A percentile compares a stretch with the other conserved stretches of the same genome.
Evolutionary conservation across 345 rosid genomes (phyloP).

Genomic region (Fremontodendron californicum): DNA sequence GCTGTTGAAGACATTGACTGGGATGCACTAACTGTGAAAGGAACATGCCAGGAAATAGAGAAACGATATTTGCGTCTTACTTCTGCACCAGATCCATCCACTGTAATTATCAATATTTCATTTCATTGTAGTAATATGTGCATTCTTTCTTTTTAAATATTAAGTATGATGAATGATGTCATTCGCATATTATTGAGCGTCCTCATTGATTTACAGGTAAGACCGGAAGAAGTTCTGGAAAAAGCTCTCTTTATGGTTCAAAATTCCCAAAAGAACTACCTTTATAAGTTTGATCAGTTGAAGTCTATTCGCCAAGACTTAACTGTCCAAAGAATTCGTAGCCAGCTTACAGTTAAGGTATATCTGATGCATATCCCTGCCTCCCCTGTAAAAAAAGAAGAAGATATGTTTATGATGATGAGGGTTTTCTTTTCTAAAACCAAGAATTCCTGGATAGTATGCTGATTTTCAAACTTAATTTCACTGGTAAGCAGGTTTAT

Average conservation of each 20-base stretch:
- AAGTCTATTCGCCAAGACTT: constrained; percentile 99
- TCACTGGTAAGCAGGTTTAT: constrained; percentile 61
- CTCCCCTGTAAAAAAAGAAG: background rate
- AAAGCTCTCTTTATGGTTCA: constrained; percentile 83
- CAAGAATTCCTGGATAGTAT: background rate
- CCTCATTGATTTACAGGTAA: constrained; percentile 52
- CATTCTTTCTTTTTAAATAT: constrained; percentile 8
- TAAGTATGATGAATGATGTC: background rate
- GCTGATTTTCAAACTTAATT: constrained; percentile 8
- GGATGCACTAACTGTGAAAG: constrained; percentile 94
- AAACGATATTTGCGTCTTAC: constrained; percentile 98
- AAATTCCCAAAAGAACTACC: constrained; percentile 85
- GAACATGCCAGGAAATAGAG: constrained; percentile 94
- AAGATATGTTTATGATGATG: constrained; percentile 10
- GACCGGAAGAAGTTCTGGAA: constrained; percentile 96
- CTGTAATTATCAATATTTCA: constrained; percentile 49
- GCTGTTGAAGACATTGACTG: constrained; percentile 99
- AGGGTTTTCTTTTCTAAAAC: constrained; percentile 10
- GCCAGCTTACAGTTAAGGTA: constrained; percentile 86
- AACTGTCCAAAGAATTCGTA: constrained; percentile 87
- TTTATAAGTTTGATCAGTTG: constrained; percentile 91
- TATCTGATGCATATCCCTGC: constrained; percentile 3
- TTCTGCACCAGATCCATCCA: constrained; percentile 97
- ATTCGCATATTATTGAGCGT: constrained; percentile 7
- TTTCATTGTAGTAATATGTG: constrained; percentile 5